Percentiles rank a stretch among this genome's conserved stretches.
Conservation (phyloP, 495 filamentous ascomycete species). For the Penicillium crystallinum region DNA sequence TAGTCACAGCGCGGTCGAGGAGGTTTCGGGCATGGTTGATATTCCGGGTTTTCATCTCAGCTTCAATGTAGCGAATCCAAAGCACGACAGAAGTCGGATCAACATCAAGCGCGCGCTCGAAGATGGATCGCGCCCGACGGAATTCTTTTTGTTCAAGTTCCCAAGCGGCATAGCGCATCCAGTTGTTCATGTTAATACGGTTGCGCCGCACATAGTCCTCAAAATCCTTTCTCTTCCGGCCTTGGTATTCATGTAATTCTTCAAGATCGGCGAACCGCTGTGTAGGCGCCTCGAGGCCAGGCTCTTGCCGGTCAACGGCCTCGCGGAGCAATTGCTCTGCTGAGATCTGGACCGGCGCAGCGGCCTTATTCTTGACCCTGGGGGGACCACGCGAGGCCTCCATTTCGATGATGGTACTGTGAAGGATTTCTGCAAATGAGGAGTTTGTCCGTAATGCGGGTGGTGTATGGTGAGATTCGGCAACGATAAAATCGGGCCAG, state of each 20-base stretch:
- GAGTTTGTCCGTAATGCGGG: not conserved
- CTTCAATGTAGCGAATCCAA: slow-evolving; percentile 88
- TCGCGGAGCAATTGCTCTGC: slow-evolving; percentile 97
- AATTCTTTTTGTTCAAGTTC: slow-evolving; percentile 98
- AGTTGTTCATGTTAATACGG: slow-evolving; percentile 94
- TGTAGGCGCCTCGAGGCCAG: slow-evolving; percentile 79
- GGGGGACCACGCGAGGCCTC: slow-evolving; percentile 91
- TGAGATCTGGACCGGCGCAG: slow-evolving; percentile 84
- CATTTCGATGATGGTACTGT: slow-evolving; percentile 49
- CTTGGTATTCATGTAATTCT: slow-evolving; percentile 96
- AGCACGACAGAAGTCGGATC: slow-evolving; percentile 76
- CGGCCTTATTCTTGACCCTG: slow-evolving; percentile 95
- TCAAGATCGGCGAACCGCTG: slow-evolving; percentile 95
- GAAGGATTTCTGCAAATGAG: not conserved
- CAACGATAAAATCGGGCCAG: not conserved
- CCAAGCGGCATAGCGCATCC: slow-evolving; percentile 97
- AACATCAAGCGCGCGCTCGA: slow-evolving; percentile 93
- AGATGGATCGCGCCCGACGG: slow-evolving; percentile 89
- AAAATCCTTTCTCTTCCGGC: slow-evolving; percentile 91
- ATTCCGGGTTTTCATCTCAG: slow-evolving; percentile 93
- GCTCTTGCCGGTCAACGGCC: slow-evolving; percentile 95
- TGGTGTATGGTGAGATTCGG: not conserved
- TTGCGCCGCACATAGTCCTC: slow-evolving; percentile 98
- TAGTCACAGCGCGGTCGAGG: slow-evolving; percentile 92
- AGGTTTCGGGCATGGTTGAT: slow-evolving; percentile 97